phyloP scores from a whole-genome alignment of 2,329 filamentous ascomycete genomes.

The Microcyclosporella mali region DNA sequence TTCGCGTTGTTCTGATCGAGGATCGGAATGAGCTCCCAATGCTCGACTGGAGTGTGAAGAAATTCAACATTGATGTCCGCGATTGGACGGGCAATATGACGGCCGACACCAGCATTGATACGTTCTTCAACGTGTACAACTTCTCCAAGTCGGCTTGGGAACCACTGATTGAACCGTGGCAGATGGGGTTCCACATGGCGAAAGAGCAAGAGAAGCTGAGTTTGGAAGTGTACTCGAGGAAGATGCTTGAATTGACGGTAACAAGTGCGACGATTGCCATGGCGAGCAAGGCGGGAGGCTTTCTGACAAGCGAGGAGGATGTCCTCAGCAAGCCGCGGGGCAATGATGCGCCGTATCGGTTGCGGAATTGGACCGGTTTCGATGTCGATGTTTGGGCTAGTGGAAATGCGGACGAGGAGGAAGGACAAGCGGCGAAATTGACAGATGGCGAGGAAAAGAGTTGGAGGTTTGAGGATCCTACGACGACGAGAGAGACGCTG shows the following conservation, averaged over 20 bases:
- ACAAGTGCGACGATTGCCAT: constrained; percentile 92
- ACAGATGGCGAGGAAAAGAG: constrained; percentile 84
- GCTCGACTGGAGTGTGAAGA: constrained; percentile 86
- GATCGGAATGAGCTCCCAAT: constrained; percentile 94
- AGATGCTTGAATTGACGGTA: constrained; percentile 83
- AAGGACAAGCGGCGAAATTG: constrained; percentile 67
- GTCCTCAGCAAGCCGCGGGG: constrained; percentile 89
- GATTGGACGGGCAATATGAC: constrained; percentile 88
- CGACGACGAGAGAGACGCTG: constrained; percentile 89
- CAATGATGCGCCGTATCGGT: constrained; percentile 83
- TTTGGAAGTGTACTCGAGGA: constrained; percentile 80
- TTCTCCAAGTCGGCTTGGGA: constrained; percentile 99
- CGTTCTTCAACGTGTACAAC: constrained; percentile 96
- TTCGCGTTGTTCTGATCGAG: constrained; percentile 89
- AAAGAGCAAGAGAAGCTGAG: constrained; percentile 74
- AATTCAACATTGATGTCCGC: constrained; percentile 74
- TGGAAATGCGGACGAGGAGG: constrained; percentile 54
- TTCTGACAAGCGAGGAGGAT: constrained; percentile 81
- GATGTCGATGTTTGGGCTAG: constrained; percentile 78
- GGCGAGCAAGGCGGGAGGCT: constrained; percentile 86
- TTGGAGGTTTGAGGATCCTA: constrained; percentile 96
- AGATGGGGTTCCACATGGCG: constrained; percentile 82
- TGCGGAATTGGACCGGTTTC: constrained; percentile 94
- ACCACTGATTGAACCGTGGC: constrained; percentile 91
- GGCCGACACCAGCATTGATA: constrained; percentile 83